Conservation (phyloP, 2,329 filamentous ascomycete species). For the Diaporthe sp. region DNA sequence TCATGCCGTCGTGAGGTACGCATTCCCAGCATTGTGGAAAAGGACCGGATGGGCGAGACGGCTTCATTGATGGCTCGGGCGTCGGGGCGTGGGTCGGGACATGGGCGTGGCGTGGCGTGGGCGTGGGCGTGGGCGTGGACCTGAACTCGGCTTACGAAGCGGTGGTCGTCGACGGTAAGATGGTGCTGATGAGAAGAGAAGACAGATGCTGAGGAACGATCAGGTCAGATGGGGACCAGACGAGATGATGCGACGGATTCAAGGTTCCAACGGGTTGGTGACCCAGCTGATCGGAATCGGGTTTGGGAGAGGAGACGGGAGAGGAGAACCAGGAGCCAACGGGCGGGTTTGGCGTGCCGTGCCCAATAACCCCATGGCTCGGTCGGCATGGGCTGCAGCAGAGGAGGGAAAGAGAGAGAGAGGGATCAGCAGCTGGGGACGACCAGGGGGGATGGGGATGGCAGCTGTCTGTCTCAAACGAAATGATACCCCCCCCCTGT, state of each 20-base stretch:
- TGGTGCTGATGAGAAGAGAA: constrained; percentile 1
- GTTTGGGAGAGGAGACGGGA: constrained; percentile 18
- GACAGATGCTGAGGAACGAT: background rate
- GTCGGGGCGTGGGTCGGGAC: background rate
- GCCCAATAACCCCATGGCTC: background rate
- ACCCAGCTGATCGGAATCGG: constrained; percentile 33
- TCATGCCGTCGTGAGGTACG: constrained; percentile 17
- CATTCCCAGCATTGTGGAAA: constrained; percentile 38
- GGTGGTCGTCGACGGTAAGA: background rate
- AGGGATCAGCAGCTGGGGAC: constrained; percentile 20
- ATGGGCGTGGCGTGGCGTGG: background rate
- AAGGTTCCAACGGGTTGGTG: constrained; percentile 25
- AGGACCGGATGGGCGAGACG: constrained; percentile 15
- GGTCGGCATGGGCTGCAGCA: background rate
- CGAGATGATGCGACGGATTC: constrained; percentile 21
- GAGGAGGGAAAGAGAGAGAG: background rate
- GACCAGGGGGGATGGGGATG: background rate
- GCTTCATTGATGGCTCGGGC: constrained; percentile 30
- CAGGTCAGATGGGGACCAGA: background rate
- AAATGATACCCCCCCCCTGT: no score
- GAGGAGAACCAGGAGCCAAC: constrained; percentile 12
- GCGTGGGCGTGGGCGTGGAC: background rate
- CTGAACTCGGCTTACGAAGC: constrained; percentile 1
- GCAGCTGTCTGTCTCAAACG: background rate
- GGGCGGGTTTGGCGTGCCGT: constrained; percentile 22